Evolutionary conservation across 2,329 filamentous ascomycete genomes (phyloP).

Genomic region (Botrytis byssoidea): DNA sequence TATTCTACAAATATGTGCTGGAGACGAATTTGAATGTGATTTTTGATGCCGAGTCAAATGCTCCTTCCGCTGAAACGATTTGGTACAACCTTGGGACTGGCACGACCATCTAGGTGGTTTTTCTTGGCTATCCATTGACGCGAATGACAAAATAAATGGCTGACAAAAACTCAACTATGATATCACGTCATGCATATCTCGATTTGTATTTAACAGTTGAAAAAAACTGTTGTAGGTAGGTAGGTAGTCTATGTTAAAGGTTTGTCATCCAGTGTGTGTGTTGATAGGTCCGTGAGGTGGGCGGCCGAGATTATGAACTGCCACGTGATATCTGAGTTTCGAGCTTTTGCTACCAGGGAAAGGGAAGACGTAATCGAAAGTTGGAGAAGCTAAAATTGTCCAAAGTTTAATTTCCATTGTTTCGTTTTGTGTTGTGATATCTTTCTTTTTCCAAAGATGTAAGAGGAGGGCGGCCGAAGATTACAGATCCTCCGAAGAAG

Average conservation of each 20-base stretch:
- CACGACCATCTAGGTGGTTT: slow-evolving; percentile 22
- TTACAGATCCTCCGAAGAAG: not conserved
- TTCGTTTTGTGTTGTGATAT: no score
- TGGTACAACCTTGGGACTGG: slow-evolving; percentile 29
- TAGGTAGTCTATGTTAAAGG: not conserved
- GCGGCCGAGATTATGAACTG: not conserved
- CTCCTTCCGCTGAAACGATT: slow-evolving; percentile 33
- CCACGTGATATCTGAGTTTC: not conserved
- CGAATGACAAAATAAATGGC: not conserved
- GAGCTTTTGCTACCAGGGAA: not conserved
- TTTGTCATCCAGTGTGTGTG: not conserved
- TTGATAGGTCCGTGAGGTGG: not conserved
- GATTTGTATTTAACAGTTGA: not conserved
- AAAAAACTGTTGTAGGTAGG: not conserved
- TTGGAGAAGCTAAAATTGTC: not conserved
- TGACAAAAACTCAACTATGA: not conserved
- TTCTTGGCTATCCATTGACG: slow-evolving; percentile 1
- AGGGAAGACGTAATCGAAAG: not conserved
- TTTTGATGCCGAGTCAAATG: slow-evolving; percentile 34
- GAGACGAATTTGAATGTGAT: slow-evolving; percentile 27
- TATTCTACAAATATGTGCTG: slow-evolving; percentile 26
- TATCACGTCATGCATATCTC: not conserved
- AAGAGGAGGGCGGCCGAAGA: not conserved
- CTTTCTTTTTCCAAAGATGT: not conserved
- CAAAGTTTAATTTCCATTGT: not conserved